Conservation (phyloP, 2,329 filamentous ascomycete species). For the Chaetomium sp. region DNA sequence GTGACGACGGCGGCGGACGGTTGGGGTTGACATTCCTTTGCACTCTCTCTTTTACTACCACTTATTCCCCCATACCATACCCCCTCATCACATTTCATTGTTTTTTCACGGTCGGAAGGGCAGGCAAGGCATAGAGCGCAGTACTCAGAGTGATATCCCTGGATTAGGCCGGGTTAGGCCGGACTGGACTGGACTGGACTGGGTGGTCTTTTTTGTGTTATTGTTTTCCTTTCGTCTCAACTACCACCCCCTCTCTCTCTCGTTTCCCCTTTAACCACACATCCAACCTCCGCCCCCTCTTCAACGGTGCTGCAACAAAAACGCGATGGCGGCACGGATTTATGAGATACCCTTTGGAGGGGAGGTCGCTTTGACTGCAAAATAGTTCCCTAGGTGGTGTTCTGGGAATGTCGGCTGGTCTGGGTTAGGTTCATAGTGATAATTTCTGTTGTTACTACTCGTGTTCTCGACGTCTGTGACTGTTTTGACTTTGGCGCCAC, state of each 20-base stretch:
- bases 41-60: neutral
- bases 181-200: neutral
- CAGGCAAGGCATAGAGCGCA: conserved; percentile 22
- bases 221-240: conserved; percentile 4
- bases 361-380: neutral
- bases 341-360: conserved; percentile 18
- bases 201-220: neutral
- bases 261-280: neutral
- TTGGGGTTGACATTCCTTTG: neutral
- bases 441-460: conserved; percentile 11
- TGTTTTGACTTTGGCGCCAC: neutral
- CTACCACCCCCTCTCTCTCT: neutral
- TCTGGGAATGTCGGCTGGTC: neutral
- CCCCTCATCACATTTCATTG: conserved; percentile 1
- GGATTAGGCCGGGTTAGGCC: conserved; percentile 7
- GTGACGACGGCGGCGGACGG: neutral
- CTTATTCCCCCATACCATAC: neutral
- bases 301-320: neutral
- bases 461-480: neutral
- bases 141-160: conserved; percentile 22
- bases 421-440: conserved; percentile 21
- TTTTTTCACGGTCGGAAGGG: conserved; percentile 10
- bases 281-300: neutral
- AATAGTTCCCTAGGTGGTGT: neutral
- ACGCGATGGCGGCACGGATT: conserved; percentile 3